Conservation (phyloP, 768 basidiomycete genomes). For the Rhodotorula toruloides region DNA sequence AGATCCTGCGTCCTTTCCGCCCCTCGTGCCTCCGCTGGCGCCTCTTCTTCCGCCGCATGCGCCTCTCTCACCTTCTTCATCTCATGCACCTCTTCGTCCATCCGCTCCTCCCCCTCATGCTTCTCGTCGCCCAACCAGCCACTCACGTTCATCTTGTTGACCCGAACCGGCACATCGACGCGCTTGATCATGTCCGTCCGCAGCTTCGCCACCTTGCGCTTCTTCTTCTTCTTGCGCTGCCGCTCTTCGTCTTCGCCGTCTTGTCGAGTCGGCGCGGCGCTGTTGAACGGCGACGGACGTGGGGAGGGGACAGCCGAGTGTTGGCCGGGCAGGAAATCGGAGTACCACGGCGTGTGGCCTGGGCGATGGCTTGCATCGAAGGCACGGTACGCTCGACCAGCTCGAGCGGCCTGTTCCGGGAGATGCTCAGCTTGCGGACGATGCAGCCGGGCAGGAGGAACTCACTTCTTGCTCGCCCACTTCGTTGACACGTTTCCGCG, state of each 20-base stretch:
- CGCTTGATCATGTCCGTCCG: slow-evolving; percentile 72
- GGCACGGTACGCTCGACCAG: background rate
- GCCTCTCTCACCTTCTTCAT: too few species aligned
- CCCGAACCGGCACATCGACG: slow-evolving; percentile 35
- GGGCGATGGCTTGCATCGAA: too few species aligned
- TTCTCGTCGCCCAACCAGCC: slow-evolving; percentile 33
- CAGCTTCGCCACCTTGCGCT: slow-evolving; percentile 46
- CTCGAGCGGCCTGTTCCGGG: background rate
- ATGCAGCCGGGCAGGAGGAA: too few species aligned
- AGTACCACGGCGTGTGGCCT: too few species aligned
- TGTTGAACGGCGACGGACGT: slow-evolving; percentile 4
- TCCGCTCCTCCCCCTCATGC: too few species aligned
- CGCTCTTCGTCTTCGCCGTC: slow-evolving; percentile 14
- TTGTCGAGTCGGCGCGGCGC: background rate
- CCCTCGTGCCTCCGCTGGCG: too few species aligned
- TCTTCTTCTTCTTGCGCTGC: slow-evolving; percentile 30
- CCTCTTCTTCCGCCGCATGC: too few species aligned
- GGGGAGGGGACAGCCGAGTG: background rate
- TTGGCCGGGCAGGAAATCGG: background rate
- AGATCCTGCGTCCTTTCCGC: too few species aligned
- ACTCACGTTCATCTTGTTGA: slow-evolving; percentile 37
- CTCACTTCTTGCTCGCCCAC: slow-evolving; percentile 29
- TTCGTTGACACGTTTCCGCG: slow-evolving; percentile 21
- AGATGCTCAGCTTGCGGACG: too few species aligned
- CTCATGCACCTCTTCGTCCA: too few species aligned